Evolutionary conservation across 257 asterid species (phyloP).

Genomic region (Handroanthus guayacan): DNA sequence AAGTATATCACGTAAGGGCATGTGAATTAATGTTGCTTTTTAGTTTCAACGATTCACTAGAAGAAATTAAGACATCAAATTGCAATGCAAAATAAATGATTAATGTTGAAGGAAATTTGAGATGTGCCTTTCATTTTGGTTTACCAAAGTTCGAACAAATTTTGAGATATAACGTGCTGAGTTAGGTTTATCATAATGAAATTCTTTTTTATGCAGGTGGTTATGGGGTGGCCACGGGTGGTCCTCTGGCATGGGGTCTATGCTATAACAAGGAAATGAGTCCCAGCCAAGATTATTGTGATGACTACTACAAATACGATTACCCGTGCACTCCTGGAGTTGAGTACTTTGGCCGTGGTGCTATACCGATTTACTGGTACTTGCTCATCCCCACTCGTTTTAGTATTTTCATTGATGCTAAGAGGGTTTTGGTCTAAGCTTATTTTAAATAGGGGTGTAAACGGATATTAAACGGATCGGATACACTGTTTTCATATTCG

Average conservation of each 20-base stretch:
- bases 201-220: slow-evolving; percentile 66
- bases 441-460: too few relatives aligned
- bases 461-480: too few relatives aligned
- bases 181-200: neutral
- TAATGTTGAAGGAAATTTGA: neutral
- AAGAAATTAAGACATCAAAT: neutral
- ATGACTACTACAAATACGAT: slow-evolving; percentile 51
- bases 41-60: neutral
- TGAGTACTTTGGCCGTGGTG: slow-evolving; percentile 88
- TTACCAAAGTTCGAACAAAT: neutral
- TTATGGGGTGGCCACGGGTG: slow-evolving; percentile 89
- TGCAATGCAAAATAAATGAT: neutral
- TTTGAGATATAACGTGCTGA: neutral
- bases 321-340: slow-evolving; percentile 86
- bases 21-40: neutral
- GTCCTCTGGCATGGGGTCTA: slow-evolving; percentile 94
- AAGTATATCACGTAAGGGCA: neutral
- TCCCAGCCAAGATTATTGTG: slow-evolving; percentile 58
- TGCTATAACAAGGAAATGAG: slow-evolving; percentile 82
- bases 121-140: slow-evolving; percentile 3
- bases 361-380: slow-evolving; percentile 88
- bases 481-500: too few relatives aligned
- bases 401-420: neutral
- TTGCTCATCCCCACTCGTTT: neutral
- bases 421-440: too few relatives aligned